Percentiles rank a stretch among this genome's conserved stretches.
phyloP scores from a whole-genome alignment of 495 filamentous ascomycete genomes.

The Daldinia concentrica region DNA sequence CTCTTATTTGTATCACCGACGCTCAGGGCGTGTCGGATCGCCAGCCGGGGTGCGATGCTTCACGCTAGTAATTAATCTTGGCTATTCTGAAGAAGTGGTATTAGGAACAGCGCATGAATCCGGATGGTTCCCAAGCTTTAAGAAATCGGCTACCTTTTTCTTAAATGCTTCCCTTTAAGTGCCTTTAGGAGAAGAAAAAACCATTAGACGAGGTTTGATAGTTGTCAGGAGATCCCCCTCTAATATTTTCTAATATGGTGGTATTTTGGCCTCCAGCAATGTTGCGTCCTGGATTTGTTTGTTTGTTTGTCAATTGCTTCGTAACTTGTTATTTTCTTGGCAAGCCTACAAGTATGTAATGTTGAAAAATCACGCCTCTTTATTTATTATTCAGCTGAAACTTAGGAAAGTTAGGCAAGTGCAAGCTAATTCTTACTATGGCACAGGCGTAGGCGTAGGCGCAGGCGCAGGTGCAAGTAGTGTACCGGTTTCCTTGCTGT shows the following conservation, averaged over 20 bases:
- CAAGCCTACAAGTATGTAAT: slow-evolving; percentile 8
- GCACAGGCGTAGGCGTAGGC: not conserved
- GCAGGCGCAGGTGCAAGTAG: too few relatives aligned
- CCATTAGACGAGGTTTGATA: not conserved
- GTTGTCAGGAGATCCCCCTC: slow-evolving; percentile 10
- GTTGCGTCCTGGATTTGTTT: slow-evolving; percentile 9
- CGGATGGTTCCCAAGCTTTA: not conserved
- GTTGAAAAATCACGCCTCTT: slow-evolving; percentile 21
- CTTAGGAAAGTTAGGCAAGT: slow-evolving; percentile 15
- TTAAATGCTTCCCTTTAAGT: not conserved
- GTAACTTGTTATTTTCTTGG: slow-evolving; percentile 13
- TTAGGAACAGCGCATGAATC: slow-evolving; percentile 21
- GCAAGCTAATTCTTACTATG: slow-evolving; percentile 11
- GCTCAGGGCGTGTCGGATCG: slow-evolving; percentile 36
- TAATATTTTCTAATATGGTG: slow-evolving; percentile 6
- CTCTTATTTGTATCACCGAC: slow-evolving; percentile 21
- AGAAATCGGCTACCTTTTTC: not conserved
- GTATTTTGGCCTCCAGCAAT: slow-evolving; percentile 24
- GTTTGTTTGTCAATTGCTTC: slow-evolving; percentile 15
- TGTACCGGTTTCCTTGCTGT: slow-evolving; percentile 13
- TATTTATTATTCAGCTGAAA: slow-evolving; percentile 30
- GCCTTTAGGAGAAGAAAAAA: not conserved
- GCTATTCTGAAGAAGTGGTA: slow-evolving; percentile 16
- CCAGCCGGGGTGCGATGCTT: slow-evolving; percentile 35
- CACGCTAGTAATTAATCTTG: slow-evolving; percentile 31